Evolutionary conservation across 1,139 yeast genomes (phyloP).

Genomic region (Suhomyces atakaporum): DNA sequence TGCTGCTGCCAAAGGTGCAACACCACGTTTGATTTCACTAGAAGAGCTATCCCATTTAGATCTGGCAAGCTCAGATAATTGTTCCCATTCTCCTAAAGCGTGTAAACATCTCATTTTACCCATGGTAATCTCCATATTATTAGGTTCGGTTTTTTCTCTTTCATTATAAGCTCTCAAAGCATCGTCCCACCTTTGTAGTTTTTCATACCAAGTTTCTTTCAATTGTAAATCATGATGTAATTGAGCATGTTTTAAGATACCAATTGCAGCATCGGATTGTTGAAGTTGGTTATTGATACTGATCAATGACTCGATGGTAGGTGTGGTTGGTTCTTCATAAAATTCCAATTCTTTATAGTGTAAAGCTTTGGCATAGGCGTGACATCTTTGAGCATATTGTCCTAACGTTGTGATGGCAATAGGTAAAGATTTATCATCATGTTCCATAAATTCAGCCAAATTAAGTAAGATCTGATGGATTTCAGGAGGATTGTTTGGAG

Average conservation of each 20-base stretch:
- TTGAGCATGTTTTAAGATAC: constrained; percentile 93
- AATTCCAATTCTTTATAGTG: constrained; percentile 96
- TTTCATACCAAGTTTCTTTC: constrained; percentile 97
- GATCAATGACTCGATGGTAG: constrained; percentile 89
- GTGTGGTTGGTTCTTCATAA: constrained; percentile 88
- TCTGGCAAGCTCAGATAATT: constrained; percentile 79
- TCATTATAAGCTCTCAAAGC: constrained; percentile 88
- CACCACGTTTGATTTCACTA: constrained; percentile 74
- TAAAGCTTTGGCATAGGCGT: constrained; percentile 95
- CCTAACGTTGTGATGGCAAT: constrained; percentile 88
- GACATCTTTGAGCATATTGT: constrained; percentile 91
- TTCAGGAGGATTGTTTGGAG: constrained; percentile 94
- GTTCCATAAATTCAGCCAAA: constrained; percentile 96
- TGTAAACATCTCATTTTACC: constrained; percentile 98
- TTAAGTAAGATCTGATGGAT: constrained; percentile 87
- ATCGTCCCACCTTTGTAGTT: constrained; percentile 96
- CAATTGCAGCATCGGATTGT: constrained; percentile 97
- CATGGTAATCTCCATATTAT: constrained; percentile 78
- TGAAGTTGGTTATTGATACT: constrained; percentile 92
- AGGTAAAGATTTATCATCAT: constrained; percentile 92
- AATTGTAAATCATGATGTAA: constrained; percentile 88
- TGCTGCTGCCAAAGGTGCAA: constrained; percentile 97
- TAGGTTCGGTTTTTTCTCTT: constrained; percentile 59
- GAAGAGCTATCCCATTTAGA: constrained; percentile 80
- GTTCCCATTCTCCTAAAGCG: constrained; percentile 98